phyloP scores from a whole-genome alignment of 2,329 filamentous ascomycete genomes.

The Cordyceps militaris region DNA sequence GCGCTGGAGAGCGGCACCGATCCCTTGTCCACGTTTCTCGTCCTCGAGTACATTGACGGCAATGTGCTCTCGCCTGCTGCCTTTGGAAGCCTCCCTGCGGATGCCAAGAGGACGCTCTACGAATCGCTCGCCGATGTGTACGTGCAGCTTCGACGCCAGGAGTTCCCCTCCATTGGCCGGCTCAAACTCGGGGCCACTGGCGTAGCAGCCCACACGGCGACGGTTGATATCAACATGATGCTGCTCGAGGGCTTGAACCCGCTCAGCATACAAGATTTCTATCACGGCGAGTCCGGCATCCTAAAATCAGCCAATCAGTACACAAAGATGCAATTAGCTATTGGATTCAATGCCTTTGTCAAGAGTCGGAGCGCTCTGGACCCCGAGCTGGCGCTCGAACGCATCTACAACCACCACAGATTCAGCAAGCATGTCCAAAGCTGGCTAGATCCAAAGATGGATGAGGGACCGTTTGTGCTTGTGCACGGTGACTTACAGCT shows the following conservation, averaged over 20 bases:
- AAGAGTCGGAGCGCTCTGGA: not conserved
- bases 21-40: not conserved
- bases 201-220: not conserved
- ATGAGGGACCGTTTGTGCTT: conserved; percentile 14
- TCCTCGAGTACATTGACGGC: not conserved
- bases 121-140: not conserved
- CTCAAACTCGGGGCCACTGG: not conserved
- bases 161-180: not conserved
- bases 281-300: not conserved
- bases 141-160: not conserved
- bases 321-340: not conserved
- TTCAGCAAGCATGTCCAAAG: conserved; percentile 1
- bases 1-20: not conserved
- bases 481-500: conserved; percentile 15
- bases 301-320: not conserved
- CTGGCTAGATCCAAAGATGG: conserved; percentile 11
- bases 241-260: not conserved
- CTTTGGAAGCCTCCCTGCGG: not conserved
- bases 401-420: not conserved
- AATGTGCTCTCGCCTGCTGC: not conserved
- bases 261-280: no score
- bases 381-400: not conserved
- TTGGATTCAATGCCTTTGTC: conserved; percentile 12
- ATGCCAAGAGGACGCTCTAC: no score
- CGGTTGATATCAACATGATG: not conserved